Conservation (phyloP, 2,329 filamentous ascomycete species). For the Tolypocladium tropicale region DNA sequence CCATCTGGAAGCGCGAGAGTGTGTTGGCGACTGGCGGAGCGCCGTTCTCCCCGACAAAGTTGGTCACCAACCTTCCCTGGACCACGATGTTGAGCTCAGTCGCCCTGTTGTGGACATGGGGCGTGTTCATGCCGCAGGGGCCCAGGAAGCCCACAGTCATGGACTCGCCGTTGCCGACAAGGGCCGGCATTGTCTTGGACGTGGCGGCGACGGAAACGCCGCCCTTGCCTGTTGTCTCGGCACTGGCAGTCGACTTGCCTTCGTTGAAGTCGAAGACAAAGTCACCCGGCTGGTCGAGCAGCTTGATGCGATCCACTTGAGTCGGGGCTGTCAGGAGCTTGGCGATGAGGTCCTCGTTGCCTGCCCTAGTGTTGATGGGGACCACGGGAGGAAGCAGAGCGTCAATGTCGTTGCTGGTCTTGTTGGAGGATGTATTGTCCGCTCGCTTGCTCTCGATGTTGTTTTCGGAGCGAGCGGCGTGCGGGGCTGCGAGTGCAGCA, state of each 20-base stretch:
- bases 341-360: constrained; percentile 15
- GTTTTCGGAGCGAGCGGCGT: neutral
- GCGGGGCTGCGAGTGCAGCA: neutral
- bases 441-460: neutral
- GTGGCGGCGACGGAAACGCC: constrained; percentile 29
- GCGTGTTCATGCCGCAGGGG: constrained; percentile 40
- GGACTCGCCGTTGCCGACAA: constrained; percentile 34
- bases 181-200: constrained; percentile 37
- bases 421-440: neutral
- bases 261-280: constrained; percentile 33
- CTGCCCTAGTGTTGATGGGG: constrained; percentile 16
- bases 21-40: constrained; percentile 25
- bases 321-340: constrained; percentile 19
- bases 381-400: constrained; percentile 15
- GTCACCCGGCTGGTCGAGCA: constrained; percentile 23
- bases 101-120: constrained; percentile 36
- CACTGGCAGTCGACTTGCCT: constrained; percentile 5
- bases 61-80: constrained; percentile 31
- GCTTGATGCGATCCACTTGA: constrained; percentile 18
- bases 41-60: constrained; percentile 33
- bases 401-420: constrained; percentile 6
- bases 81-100: constrained; percentile 37
- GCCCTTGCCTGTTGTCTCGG: constrained; percentile 18
- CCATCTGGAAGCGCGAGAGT: constrained; percentile 30
- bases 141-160: constrained; percentile 39